phyloP scores from a whole-genome alignment of 2,329 filamentous ascomycete genomes.

The Aureobasidium lini region DNA sequence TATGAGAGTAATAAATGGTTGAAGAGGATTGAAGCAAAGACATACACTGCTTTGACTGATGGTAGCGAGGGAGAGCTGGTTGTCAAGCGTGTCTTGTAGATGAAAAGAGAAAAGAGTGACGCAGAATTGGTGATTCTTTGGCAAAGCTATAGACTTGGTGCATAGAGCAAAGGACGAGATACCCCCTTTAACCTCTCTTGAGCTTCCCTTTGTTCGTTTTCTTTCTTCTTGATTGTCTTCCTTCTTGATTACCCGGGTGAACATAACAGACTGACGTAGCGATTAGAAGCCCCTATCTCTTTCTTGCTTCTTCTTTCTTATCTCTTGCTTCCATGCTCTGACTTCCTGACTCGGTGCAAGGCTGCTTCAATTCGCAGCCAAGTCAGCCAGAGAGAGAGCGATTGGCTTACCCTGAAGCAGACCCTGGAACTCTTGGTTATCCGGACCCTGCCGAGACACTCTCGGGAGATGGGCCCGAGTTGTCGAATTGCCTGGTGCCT shows the following conservation, averaged over 20 bases:
- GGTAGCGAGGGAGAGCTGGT: conserved; percentile 39
- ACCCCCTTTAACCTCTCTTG: background rate
- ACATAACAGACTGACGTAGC: background rate
- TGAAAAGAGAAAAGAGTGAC: background rate
- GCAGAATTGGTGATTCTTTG: background rate
- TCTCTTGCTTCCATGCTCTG: too few species aligned
- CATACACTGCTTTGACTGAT: conserved; percentile 22
- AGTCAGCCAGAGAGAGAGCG: too few species aligned
- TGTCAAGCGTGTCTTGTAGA: conserved; percentile 36
- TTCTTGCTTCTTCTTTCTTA: background rate
- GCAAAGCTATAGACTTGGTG: background rate
- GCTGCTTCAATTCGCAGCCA: background rate
- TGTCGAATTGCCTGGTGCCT: background rate
- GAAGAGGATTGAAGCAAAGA: conserved; percentile 54
- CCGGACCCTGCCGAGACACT: too few species aligned
- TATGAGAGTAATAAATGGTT: conserved; percentile 72
- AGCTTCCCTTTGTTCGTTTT: background rate
- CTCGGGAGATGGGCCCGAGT: background rate
- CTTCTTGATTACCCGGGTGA: background rate
- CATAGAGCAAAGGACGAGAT: background rate
- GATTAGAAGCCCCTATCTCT: background rate
- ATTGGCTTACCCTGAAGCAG: too few species aligned
- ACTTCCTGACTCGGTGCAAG: background rate
- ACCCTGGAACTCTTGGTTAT: too few species aligned
- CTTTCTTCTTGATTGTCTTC: background rate